Percentiles rank a stretch among this genome's conserved stretches.
Conservation (phyloP, 2,329 filamentous ascomycete genomes). For the Paecilomyces fulvus region DNA sequence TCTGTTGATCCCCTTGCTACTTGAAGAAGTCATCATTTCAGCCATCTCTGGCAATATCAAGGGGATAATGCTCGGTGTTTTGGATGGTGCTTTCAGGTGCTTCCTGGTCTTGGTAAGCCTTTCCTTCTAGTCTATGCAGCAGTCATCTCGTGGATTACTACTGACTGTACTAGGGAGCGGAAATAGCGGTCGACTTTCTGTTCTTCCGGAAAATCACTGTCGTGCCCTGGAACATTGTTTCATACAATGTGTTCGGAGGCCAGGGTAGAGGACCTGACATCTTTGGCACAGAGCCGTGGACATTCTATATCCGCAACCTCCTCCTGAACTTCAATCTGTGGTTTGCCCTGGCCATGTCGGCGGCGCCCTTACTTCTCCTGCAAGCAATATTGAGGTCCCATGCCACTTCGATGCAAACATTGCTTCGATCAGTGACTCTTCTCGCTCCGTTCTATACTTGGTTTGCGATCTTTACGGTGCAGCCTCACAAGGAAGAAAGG, state of each 20-base stretch:
- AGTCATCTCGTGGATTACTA: slow-evolving; percentile 5
- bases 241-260: slow-evolving; percentile 87
- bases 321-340: slow-evolving; percentile 92
- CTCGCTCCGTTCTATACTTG: slow-evolving; percentile 86
- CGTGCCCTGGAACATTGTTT: slow-evolving; percentile 86
- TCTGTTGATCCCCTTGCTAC: slow-evolving; percentile 68
- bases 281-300: slow-evolving; percentile 94
- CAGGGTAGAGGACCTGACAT: slow-evolving; percentile 74
- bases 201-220: slow-evolving; percentile 74
- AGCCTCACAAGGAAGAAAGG: slow-evolving; percentile 94
- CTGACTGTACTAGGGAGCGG: slow-evolving; percentile 48
- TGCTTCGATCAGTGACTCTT: slow-evolving; percentile 69
- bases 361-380: slow-evolving; percentile 65
- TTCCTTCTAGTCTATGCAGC: not conserved
- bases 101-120: slow-evolving; percentile 59
- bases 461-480: slow-evolving; percentile 81
- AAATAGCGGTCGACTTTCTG: slow-evolving; percentile 66
- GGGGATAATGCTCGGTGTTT: slow-evolving; percentile 52
- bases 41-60: slow-evolving; percentile 48
- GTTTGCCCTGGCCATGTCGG: slow-evolving; percentile 70
- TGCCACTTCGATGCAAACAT: slow-evolving; percentile 56
- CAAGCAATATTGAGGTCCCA: slow-evolving; percentile 60
- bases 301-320: slow-evolving; percentile 89
- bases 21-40: slow-evolving; percentile 62
- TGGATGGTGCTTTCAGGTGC: slow-evolving; percentile 59